A percentile compares a stretch with the other conserved stretches of the same genome.
Evolutionary conservation across 164 flowering plant genomes (phyloP).

Genomic region (Vitis vinifera): ASM3070453v1 NC_081805.1:944501-945000

Average conservation of each 20-base stretch:
- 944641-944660: slow-evolving; percentile 7
- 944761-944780: slow-evolving; percentile 90
- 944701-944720: not conserved
- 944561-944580: slow-evolving; percentile 90
- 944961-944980: too few species aligned
- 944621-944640: slow-evolving; percentile 52
- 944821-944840: slow-evolving; percentile 75
- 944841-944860: slow-evolving; percentile 74
- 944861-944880: slow-evolving; percentile 86
- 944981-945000: too few species aligned
- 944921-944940: slow-evolving; percentile 69
- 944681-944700: not conserved
- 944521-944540: slow-evolving; percentile 85
- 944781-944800: slow-evolving; percentile 91
- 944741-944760: slow-evolving; percentile 50
- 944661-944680: not conserved
- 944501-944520: slow-evolving; percentile 46
- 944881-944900: slow-evolving; percentile 65
- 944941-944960: too few species aligned
- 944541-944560: slow-evolving; percentile 73
- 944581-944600: slow-evolving; percentile 86
- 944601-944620: slow-evolving; percentile 81
- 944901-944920: slow-evolving; percentile 82
- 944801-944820: slow-evolving; percentile 97
- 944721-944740: slow-evolving; percentile 40